Percentiles rank a stretch among this genome's conserved stretches.
Evolutionary conservation across 2,329 filamentous ascomycete genomes (phyloP).

Genomic region (Pseudocercospora crystallina): DNA sequence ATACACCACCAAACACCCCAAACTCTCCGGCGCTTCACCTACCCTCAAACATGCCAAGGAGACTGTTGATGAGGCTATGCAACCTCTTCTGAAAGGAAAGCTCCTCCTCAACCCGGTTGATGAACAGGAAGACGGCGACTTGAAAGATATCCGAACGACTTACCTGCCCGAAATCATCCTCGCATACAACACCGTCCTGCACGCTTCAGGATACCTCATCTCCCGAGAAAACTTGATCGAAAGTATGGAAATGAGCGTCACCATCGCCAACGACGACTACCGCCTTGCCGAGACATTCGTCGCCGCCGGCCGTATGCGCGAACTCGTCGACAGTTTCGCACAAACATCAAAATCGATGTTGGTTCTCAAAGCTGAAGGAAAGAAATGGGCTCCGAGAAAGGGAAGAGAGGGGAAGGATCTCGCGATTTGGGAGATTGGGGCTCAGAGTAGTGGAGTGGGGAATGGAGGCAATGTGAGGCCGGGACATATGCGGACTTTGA

Average conservation of each 20-base stretch:
- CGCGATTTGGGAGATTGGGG: slow-evolving; percentile 44
- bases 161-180: slow-evolving; percentile 87
- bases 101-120: slow-evolving; percentile 31
- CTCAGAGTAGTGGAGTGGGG: slow-evolving; percentile 20
- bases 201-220: slow-evolving; percentile 72
- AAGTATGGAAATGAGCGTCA: slow-evolving; percentile 79
- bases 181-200: slow-evolving; percentile 77
- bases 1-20: slow-evolving; percentile 30
- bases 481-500: background rate
- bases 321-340: slow-evolving; percentile 63
- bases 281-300: slow-evolving; percentile 40
- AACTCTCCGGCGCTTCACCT: slow-evolving; percentile 23
- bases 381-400: slow-evolving; percentile 44
- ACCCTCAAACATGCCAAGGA: slow-evolving; percentile 41
- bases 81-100: slow-evolving; percentile 34
- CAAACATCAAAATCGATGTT: slow-evolving; percentile 71
- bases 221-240: slow-evolving; percentile 76
- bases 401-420: slow-evolving; percentile 44
- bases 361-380: slow-evolving; percentile 45
- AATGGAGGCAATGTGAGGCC: background rate
- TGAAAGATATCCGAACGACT: slow-evolving; percentile 65
- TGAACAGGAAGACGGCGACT: slow-evolving; percentile 59
- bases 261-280: slow-evolving; percentile 61
- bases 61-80: slow-evolving; percentile 40
- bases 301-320: slow-evolving; percentile 43